Evolutionary conservation across 352 stramenopile species (phyloP).

Genomic region (Detonula confervacea): DNA sequence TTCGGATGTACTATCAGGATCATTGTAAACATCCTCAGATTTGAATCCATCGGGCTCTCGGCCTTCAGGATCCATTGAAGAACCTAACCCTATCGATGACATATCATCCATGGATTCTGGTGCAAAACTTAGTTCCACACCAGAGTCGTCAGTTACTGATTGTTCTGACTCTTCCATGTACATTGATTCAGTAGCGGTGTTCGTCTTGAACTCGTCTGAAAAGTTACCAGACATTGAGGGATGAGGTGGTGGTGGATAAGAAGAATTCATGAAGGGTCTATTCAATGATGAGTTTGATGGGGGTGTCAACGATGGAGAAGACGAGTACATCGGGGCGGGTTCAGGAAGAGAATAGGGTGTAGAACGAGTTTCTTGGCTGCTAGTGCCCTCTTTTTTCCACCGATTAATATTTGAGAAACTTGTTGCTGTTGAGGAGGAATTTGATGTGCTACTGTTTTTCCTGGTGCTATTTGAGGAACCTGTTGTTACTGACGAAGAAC

Average conservation of each 20-base stretch:
- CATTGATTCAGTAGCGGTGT: conserved; percentile 12
- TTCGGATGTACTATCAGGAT: not conserved
- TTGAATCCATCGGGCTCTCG: conserved; percentile 40
- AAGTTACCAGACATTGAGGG: not conserved
- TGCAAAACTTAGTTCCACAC: conserved; percentile 29
- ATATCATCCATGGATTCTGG: conserved; percentile 39
- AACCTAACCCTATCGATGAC: conserved; percentile 41
- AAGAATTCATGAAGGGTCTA: not conserved
- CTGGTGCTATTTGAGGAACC: conserved; percentile 1
- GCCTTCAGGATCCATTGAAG: conserved; percentile 9
- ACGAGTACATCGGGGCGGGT: not conserved
- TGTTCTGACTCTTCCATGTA: conserved; percentile 2
- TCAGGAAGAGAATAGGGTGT: conserved; percentile 42
- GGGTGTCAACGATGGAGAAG: conserved; percentile 3
- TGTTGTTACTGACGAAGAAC: not conserved
- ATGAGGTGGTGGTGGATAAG: not conserved
- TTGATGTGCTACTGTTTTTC: not conserved
- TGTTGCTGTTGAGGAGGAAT: too few species aligned
- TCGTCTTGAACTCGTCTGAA: not conserved
- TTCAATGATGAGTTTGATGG: not conserved
- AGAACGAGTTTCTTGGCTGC: not conserved
- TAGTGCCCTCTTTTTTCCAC: too few species aligned
- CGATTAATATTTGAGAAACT: too few species aligned
- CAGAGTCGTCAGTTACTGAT: conserved; percentile 32
- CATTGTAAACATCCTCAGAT: conserved; percentile 25